Evolutionary conservation across 106 monocot species (phyloP).

Genomic region (Apostasia ramifera): DNA sequence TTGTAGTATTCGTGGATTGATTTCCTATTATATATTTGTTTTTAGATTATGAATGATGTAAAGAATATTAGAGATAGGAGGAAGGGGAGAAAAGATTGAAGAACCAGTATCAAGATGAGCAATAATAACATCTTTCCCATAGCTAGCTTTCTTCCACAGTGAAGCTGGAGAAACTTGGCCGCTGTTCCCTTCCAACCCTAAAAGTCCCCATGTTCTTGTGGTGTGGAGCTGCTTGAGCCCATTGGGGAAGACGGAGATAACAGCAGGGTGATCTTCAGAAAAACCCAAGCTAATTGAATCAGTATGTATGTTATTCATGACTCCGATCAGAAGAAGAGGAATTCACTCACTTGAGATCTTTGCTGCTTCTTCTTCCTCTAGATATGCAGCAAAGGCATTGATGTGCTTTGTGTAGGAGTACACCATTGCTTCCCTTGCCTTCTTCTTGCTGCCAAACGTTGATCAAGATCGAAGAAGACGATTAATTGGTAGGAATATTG

Average conservation of each 20-base stretch:
- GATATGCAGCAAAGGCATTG: slow-evolving; percentile 61
- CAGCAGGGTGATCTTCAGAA: slow-evolving; percentile 12
- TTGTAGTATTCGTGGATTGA: too few species aligned
- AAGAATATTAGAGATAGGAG: not conserved
- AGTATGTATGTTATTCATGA: too few species aligned
- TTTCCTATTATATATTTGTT: too few species aligned
- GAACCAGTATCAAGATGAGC: slow-evolving; percentile 23
- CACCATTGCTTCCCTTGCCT: slow-evolving; percentile 35
- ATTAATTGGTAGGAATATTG: too few species aligned
- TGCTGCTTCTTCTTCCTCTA: slow-evolving; percentile 39
- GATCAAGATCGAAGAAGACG: not conserved
- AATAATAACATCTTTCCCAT: slow-evolving; percentile 18
- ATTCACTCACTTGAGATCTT: slow-evolving; percentile 29
- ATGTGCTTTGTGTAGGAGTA: slow-evolving; percentile 67
- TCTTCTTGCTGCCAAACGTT: slow-evolving; percentile 27
- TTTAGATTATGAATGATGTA: too few species aligned
- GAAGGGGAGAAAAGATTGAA: not conserved
- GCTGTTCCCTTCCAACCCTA: not conserved
- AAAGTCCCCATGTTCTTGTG: slow-evolving; percentile 17
- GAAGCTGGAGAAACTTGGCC: slow-evolving; percentile 2
- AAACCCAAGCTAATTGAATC: too few species aligned
- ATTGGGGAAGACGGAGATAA: slow-evolving; percentile 12
- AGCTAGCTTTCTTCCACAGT: slow-evolving; percentile 8
- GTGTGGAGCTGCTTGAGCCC: slow-evolving; percentile 10
- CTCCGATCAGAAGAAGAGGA: too few species aligned